Evolutionary conservation across 495 filamentous ascomycete genomes (phyloP), one percentile per base, ranked within the genome.

Genomic region (Chaetomium fimeti): DNA sequence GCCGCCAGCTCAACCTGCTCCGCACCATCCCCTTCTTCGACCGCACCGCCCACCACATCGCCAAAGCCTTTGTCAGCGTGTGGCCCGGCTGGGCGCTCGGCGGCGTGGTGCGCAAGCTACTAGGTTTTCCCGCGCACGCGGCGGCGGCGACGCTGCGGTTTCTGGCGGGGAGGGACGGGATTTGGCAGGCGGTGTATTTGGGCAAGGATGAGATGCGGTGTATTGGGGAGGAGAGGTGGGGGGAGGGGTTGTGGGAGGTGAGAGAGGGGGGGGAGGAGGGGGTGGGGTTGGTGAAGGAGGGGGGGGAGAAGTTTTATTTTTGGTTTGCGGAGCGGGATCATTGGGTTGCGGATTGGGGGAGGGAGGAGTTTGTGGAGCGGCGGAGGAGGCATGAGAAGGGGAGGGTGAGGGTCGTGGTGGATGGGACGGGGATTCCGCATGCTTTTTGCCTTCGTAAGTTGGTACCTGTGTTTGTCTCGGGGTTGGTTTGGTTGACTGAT

Each of bases 171-270:
- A 76, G 75, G 0, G 81, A 84, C 57, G 88, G 88, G 0, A 84
- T 95, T 4, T 83, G 82, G 77, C 88, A 92, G 74, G 84, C 88
- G 12, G 71, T 96, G 75, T 87, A 84, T 64, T 67, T 81, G 57
- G 77, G 70, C 32, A 75, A 74, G 68, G 77, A 96, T 65, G 93
- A 98, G 75, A 89, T 98, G 85, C 69, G 73, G 6, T 81, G 75
- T 6, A 96, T 98, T 68, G 86, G 83, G 2, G 78, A 88, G 25
- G 91, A 96, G 67, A 81, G 77, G 68, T 97, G 93, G 45, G 96
- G 57, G 25, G 42, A 48, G 57, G 57, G 36, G 24, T 4, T 97
- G 42, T 97, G 93, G 93, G 90, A 89, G 29, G 66, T 77, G n/a
- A 72, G 76, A 2, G 69, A 70, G 25, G 62, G 66, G 43, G 65